Evolutionary conservation across 768 basidiomycete genomes (phyloP), one percentile per base, ranked within the genome.

Genomic region (Dictyophora rubrovolvata): DNA sequence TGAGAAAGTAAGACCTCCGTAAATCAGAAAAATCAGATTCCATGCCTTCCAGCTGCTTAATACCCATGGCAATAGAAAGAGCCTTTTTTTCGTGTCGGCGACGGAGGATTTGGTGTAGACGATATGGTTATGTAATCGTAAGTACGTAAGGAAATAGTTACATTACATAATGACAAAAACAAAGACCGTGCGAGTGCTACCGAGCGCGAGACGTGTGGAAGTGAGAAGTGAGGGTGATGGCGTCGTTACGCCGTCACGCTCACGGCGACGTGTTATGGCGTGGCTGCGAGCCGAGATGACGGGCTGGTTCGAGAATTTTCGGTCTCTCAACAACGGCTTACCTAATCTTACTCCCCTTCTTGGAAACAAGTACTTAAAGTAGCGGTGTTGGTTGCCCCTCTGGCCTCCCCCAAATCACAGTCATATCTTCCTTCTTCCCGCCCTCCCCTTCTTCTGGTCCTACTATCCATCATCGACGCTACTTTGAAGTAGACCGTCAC

Each of bases 31-130:
- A 49, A 21, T 9, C 34, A 14, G 22, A 20, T 22, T 22, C 51
- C 68, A 52, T 48, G 67, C 68, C 56, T 50, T 69, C 68, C 47
- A 69, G 62, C 56, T 67, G 63, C 54, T 69, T 69, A 56, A 69
- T 67, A 35, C 67, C 60, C 68, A 69, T 68, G 28, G 28, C 28
- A 28, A 28, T 28, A 42, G 42, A 12, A 42, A 42, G 42, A 14
- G 12, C n/a, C 14, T 42, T 42, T n/a, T 37, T 42, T 42, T 42
- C 14, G 42, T n/a, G 42, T 14, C 42, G 42, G 42, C 14, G 42
- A 14, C 42, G 42, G 12, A 42, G 42, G 28, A 28, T 28, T 28
- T 28, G 28, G 42, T 42, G 12, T 2, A 4, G n/a, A 42, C n/a
- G 42, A 12, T 12, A 42, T 42, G 42, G 10, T 42, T 42, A 42